Evolutionary conservation across 768 basidiomycete species (phyloP).

Genomic region (Xerocomus potaroensis): DNA sequence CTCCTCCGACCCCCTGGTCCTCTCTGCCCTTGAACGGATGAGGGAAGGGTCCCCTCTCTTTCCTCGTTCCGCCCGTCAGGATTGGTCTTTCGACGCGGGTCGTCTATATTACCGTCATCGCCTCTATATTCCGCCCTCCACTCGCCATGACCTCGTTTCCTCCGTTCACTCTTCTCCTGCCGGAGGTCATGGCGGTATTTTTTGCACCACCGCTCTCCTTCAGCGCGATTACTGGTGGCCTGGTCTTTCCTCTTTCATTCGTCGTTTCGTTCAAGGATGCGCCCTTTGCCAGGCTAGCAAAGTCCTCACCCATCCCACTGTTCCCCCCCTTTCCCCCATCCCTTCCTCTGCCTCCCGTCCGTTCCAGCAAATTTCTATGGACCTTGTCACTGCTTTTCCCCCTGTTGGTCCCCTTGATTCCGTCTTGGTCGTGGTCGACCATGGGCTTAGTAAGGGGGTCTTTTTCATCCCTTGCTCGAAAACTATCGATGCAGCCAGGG

Average conservation of each 20-base stretch:
- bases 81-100: not conserved
- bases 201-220: not conserved
- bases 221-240: not conserved
- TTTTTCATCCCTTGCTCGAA: not conserved
- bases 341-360: not conserved
- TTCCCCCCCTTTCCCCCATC: not conserved
- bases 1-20: too few relatives aligned
- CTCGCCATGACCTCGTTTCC: not conserved
- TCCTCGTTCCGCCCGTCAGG: not conserved
- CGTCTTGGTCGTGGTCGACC: not conserved
- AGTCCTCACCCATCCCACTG: not conserved
- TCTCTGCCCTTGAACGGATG: too few relatives aligned
- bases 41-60: not conserved
- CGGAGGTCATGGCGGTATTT: not conserved
- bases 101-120: not conserved
- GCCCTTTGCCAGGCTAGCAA: not conserved
- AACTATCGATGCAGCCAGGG: not conserved
- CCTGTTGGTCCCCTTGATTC: not conserved
- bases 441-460: not conserved
- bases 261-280: not conserved
- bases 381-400: not conserved
- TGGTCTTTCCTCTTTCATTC: not conserved
- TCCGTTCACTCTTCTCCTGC: not conserved
- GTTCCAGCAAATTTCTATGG: not conserved
- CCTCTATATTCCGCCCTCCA: not conserved